Conservation (phyloP, 2,329 filamentous ascomycete species). For the Metarhizium anisopliae region DNA sequence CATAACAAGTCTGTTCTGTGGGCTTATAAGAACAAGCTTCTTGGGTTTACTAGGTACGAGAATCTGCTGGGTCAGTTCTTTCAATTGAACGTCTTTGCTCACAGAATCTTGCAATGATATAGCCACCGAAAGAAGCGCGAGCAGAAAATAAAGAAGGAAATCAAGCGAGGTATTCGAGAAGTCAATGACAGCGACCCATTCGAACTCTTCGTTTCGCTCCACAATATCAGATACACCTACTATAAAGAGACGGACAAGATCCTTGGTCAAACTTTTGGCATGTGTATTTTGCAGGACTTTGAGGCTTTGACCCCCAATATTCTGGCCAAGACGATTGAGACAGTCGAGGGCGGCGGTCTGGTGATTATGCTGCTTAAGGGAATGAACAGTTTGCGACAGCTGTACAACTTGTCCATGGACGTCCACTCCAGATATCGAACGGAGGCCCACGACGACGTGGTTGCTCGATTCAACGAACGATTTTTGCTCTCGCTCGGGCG, state of each 20-base stretch:
- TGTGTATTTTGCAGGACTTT: slow-evolving; percentile 97
- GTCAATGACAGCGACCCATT: slow-evolving; percentile 90
- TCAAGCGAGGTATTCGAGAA: slow-evolving; percentile 89
- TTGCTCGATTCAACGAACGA: slow-evolving; percentile 93
- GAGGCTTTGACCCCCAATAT: slow-evolving; percentile 97
- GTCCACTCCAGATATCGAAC: slow-evolving; percentile 94
- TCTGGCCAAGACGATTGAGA: slow-evolving; percentile 89
- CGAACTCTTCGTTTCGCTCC: slow-evolving; percentile 90
- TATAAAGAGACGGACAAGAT: slow-evolving; percentile 99
- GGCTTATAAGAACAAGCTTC: slow-evolving; percentile 97
- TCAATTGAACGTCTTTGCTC: not conserved
- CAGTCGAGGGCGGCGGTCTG: slow-evolving; percentile 89
- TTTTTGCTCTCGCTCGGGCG: slow-evolving; percentile 94
- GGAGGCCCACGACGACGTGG: slow-evolving; percentile 90
- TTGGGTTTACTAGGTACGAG: slow-evolving; percentile 72
- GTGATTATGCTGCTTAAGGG: slow-evolving; percentile 88
- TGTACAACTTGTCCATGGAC: slow-evolving; percentile 96
- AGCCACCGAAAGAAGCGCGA: slow-evolving; percentile 97
- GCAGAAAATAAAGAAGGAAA: slow-evolving; percentile 95
- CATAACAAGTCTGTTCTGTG: slow-evolving; percentile 87
- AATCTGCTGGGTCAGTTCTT: not conserved
- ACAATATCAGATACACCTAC: slow-evolving; percentile 98
- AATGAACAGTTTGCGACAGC: slow-evolving; percentile 93
- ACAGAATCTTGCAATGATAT: not conserved
- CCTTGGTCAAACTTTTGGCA: slow-evolving; percentile 92